Percentiles rank a stretch among this genome's conserved stretches.
phyloP scores from a whole-genome alignment of 768 basidiomycete genomes.

The Chalciporus piperatus region DNA sequence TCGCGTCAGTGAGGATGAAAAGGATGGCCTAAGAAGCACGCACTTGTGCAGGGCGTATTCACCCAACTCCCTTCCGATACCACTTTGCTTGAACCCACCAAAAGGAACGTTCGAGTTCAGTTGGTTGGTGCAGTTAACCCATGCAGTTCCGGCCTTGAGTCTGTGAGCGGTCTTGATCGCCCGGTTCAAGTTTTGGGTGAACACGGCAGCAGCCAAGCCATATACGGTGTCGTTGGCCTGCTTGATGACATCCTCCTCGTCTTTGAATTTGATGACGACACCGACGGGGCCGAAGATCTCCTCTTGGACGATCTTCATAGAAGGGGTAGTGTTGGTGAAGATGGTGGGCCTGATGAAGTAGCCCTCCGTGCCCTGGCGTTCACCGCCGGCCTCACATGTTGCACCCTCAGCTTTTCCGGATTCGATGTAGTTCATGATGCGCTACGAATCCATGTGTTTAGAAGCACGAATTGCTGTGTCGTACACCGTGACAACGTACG shows the following conservation, averaged over 20 bases:
- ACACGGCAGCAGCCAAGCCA: constrained; percentile 86
- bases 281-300: constrained; percentile 84
- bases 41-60: constrained; percentile 65
- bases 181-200: constrained; percentile 73
- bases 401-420: constrained; percentile 74
- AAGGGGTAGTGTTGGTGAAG: constrained; percentile 60
- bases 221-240: constrained; percentile 86
- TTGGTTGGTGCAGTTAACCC: constrained; percentile 46
- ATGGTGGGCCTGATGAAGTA: constrained; percentile 78
- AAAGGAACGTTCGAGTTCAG: constrained; percentile 55
- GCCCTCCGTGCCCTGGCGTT: constrained; percentile 53
- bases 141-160: constrained; percentile 79
- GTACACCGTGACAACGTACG: constrained; percentile 37
- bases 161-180: constrained; percentile 70
- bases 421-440: constrained; percentile 76
- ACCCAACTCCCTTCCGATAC: constrained; percentile 78
- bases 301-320: constrained; percentile 74
- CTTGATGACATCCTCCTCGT: constrained; percentile 59
- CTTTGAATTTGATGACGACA: constrained; percentile 73
- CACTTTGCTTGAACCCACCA: constrained; percentile 83
- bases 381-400: constrained; percentile 60
- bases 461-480: neutral
- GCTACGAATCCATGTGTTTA: constrained; percentile 37
- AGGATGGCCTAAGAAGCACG: constrained; percentile 17
- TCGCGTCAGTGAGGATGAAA: neutral